phyloP scores from a whole-genome alignment of 1,139 yeast species.

The Sugiyamaella neomexicana region DNA sequence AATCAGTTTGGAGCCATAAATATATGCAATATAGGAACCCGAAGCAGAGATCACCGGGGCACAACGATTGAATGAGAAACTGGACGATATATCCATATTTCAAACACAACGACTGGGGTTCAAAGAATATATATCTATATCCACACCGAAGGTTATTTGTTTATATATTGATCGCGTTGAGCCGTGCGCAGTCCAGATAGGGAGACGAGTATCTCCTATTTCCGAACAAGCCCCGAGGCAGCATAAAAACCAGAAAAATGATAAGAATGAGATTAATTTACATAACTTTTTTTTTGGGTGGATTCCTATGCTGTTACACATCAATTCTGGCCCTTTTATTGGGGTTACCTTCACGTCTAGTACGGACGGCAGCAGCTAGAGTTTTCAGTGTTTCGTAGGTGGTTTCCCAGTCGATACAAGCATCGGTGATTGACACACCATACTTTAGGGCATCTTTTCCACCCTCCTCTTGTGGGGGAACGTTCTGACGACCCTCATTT shows the following conservation, averaged over 20 bases:
- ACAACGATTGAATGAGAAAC: constrained; percentile 23
- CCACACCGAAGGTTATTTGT: not conserved
- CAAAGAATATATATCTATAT: too few relatives aligned
- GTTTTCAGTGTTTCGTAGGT: constrained; percentile 70
- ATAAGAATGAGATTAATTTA: not conserved
- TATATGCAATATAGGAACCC: constrained; percentile 30
- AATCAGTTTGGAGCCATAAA: constrained; percentile 27
- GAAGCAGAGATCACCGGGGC: constrained; percentile 27
- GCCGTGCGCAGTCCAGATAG: not conserved
- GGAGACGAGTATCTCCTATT: not conserved
- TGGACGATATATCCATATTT: constrained; percentile 19
- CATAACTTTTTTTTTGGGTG: not conserved
- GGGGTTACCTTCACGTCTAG: constrained; percentile 51
- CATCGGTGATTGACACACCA: constrained; percentile 95
- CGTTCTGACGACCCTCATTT: constrained; percentile 89
- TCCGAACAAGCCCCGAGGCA: not conserved
- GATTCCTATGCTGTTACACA: not conserved
- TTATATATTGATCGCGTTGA: not conserved
- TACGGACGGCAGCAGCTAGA: constrained; percentile 73
- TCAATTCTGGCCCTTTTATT: constrained; percentile 13
- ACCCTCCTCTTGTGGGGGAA: constrained; percentile 64
- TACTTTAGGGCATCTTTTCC: constrained; percentile 76
- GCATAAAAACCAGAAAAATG: not conserved
- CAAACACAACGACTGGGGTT: not conserved
- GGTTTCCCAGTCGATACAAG: constrained; percentile 88